These are phyloP conservation scores for Alternaria novae-zelandiae DNA, from an alignment of 2,329 filamentous ascomycete genomes.

Conservation along the genomic window DNA sequence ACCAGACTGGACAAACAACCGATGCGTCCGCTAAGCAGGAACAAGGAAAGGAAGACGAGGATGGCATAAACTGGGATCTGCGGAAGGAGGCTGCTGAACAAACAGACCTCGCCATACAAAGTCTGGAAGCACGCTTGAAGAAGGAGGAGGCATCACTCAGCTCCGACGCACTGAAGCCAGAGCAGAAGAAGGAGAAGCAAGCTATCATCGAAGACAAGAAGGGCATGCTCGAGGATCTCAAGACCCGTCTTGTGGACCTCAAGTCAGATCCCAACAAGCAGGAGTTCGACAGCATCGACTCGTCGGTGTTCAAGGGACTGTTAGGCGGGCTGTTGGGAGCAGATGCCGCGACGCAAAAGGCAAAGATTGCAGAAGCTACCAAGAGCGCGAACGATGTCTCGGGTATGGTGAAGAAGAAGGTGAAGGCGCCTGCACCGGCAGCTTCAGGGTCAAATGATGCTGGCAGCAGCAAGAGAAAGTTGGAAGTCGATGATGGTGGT, in stretches of 20 bases:
- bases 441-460: slow-evolving; percentile 10
- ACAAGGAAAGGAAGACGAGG: slow-evolving; percentile 51
- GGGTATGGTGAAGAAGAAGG: slow-evolving; percentile 74
- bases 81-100: slow-evolving; percentile 74
- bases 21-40: slow-evolving; percentile 35
- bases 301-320: slow-evolving; percentile 63
- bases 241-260: slow-evolving; percentile 69
- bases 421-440: slow-evolving; percentile 54
- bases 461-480: slow-evolving; percentile 40
- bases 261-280: slow-evolving; percentile 62
- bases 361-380: slow-evolving; percentile 73
- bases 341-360: slow-evolving; percentile 65
- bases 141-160: slow-evolving; percentile 72
- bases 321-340: slow-evolving; percentile 69
- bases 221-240: slow-evolving; percentile 78
- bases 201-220: slow-evolving; percentile 72
- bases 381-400: slow-evolving; percentile 76
- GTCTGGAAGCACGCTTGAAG: slow-evolving; percentile 73
- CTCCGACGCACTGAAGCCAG: slow-evolving; percentile 53
- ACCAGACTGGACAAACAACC: slow-evolving; percentile 52
- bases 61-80: slow-evolving; percentile 69
- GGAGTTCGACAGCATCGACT: slow-evolving; percentile 49
- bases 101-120: slow-evolving; percentile 75
- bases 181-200: slow-evolving; percentile 68
- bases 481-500: slow-evolving; percentile 34